A percentile compares a stretch with the other conserved stretches of the same genome.
Evolutionary conservation across 2,329 filamentous ascomycete species (phyloP).

Genomic region (Raffaelea deltoideospora): DNA sequence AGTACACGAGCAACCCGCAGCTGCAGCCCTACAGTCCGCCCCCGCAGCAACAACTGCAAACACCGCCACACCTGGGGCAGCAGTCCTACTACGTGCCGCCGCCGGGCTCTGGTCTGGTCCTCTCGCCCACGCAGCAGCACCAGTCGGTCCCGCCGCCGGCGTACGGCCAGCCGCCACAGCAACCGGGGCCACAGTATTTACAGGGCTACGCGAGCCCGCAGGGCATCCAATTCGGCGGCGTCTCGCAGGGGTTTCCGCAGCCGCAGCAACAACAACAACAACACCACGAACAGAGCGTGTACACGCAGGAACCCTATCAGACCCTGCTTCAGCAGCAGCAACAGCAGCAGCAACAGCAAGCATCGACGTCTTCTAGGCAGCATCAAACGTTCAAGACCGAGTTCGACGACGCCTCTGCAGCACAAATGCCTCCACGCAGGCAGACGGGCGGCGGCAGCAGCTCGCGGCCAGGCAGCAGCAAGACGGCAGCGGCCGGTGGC

Average conservation of each 20-base stretch:
- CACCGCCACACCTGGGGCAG: neutral
- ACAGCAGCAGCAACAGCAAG: constrained; percentile 8
- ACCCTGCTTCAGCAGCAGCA: constrained; percentile 2
- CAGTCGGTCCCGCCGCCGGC: neutral
- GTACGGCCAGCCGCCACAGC: no score
- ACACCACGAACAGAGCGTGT: constrained; percentile 7
- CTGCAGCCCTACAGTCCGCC: no score
- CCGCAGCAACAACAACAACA: constrained; percentile 1
- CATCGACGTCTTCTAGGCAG: no score
- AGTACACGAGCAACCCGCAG: no score
- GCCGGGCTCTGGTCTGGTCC: neutral
- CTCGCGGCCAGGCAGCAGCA: constrained; percentile 9
- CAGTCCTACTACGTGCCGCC: neutral
- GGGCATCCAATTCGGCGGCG: neutral
- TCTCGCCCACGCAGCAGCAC: neutral
- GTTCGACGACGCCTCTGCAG: constrained; percentile 5
- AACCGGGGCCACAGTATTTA: no score
- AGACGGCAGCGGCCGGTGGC: constrained; percentile 3
- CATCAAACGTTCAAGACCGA: neutral
- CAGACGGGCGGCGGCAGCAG: neutral
- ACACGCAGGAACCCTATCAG: neutral
- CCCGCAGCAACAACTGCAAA: neutral
- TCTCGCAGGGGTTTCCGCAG: neutral
- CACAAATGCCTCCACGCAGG: constrained; percentile 2
- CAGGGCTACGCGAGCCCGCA: no score